Conservation (phyloP, 371 early-diverging fungal genomes). For the Actinomortierella wolfii region DNA sequence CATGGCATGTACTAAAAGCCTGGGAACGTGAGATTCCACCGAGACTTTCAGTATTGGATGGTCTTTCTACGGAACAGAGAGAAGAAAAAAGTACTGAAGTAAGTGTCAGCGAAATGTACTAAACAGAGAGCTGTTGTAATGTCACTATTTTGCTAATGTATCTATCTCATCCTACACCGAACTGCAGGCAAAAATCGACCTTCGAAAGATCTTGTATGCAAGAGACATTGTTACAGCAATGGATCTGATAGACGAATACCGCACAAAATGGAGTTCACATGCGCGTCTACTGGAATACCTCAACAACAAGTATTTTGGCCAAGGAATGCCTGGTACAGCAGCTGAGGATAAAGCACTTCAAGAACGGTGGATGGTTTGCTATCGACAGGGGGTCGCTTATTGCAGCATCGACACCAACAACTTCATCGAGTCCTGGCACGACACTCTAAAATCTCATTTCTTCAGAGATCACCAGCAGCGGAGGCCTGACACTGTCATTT, state of each 20-base stretch:
- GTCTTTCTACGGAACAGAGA: neutral
- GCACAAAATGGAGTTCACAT: conserved; percentile 5
- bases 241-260: conserved; percentile 1
- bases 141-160: too few relatives aligned
- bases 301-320: conserved; percentile 13
- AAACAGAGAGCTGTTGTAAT: too few relatives aligned
- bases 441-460: conserved; percentile 17
- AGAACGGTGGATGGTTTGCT: conserved; percentile 19
- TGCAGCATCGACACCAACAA: conserved; percentile 20
- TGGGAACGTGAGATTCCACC: conserved; percentile 13
- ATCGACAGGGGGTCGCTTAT: conserved; percentile 14
- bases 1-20: conserved; percentile 18
- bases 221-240: neutral
- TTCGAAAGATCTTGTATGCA: conserved; percentile 1
- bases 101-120: neutral
- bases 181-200: conserved; percentile 1
- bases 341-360: neutral
- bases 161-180: neutral
- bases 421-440: conserved; percentile 19
- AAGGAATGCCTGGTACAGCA: neutral
- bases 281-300: conserved; percentile 4
- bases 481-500: conserved; percentile 16
- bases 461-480: conserved; percentile 17
- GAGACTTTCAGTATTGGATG: neutral
- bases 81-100: conserved; percentile 6